These are phyloP conservation scores for Sclerotinia sclerotiorum DNA, from an alignment of 2,329 filamentous ascomycete genomes.

Conservation along the genomic window DNA sequence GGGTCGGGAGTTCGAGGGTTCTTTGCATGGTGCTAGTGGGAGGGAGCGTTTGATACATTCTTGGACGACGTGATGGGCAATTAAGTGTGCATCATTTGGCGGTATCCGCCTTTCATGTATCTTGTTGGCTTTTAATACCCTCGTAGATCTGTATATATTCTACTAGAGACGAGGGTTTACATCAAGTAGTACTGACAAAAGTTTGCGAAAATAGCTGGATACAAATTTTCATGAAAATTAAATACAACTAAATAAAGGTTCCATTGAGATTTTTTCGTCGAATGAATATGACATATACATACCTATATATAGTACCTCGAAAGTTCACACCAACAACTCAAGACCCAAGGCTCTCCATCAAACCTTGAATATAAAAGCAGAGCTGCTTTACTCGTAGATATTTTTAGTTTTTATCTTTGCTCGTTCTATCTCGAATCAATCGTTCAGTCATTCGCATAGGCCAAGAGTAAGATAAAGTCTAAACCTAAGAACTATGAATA, in stretches of 20 bases:
- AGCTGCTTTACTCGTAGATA: neutral
- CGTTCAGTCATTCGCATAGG: neutral
- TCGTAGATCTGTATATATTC: neutral
- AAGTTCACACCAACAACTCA: neutral
- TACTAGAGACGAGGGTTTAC: conserved; percentile 4
- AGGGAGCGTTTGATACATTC: neutral
- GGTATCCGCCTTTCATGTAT: neutral
- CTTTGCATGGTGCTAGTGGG: conserved; percentile 11
- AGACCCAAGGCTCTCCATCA: neutral
- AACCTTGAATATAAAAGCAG: neutral
- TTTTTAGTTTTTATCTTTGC: too few relatives aligned
- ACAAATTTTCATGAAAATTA: neutral
- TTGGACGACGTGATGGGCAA: neutral
- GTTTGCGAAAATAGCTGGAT: conserved; percentile 1
- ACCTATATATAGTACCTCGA: neutral
- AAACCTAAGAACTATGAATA: too few relatives aligned
- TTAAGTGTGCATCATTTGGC: neutral
- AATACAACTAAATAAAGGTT: neutral
- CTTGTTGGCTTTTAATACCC: neutral
- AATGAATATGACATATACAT: neutral
- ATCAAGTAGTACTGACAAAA: neutral
- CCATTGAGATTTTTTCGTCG: too few relatives aligned
- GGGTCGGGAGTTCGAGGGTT: neutral
- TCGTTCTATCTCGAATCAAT: neutral
- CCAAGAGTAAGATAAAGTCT: too few relatives aligned